phyloP scores from a whole-genome alignment of 805 yeast genomes.

The Pichia occidentalis region DNA sequence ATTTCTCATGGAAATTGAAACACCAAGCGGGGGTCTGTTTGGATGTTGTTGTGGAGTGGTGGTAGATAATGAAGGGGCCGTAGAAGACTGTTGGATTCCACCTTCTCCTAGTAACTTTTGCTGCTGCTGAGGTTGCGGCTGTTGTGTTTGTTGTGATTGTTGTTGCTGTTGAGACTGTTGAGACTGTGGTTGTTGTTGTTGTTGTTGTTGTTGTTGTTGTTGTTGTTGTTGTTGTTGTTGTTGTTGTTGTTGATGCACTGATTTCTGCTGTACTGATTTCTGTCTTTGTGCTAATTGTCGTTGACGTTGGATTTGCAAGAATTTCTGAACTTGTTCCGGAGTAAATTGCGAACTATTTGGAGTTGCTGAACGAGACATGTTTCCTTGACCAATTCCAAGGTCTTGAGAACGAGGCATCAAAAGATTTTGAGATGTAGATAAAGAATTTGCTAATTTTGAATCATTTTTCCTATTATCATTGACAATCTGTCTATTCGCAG shows the following conservation, averaged over 20 bases:
- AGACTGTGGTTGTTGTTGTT: constrained; percentile 14
- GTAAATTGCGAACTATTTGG: constrained; percentile 55
- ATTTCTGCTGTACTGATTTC: constrained; percentile 36
- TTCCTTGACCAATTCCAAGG: constrained; percentile 7
- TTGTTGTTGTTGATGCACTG: constrained; percentile 31
- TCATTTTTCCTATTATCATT: constrained; percentile 14
- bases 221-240: constrained; percentile 11
- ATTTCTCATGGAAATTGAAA: too few species aligned
- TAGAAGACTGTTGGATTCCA: constrained; percentile 1
- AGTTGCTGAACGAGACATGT: constrained; percentile 33
- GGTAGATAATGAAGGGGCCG: constrained; percentile 1
- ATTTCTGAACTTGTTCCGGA: constrained; percentile 53
- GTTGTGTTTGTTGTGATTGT: constrained; percentile 1
- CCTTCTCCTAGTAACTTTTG: background rate
- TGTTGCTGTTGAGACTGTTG: constrained; percentile 1
- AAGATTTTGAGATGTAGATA: constrained; percentile 9
- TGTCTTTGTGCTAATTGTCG: constrained; percentile 25
- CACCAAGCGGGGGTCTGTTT: too few species aligned
- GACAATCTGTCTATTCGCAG: constrained; percentile 15
- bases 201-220: constrained; percentile 16
- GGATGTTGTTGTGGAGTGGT: background rate
- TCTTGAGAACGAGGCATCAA: constrained; percentile 11
- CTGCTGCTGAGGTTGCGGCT: background rate
- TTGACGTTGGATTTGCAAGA: constrained; percentile 47
- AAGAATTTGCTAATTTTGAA: constrained; percentile 13